Evolutionary conservation across 139 green algal genomes (phyloP), one percentile per base, ranked within the genome.

Genomic region (Micromonas commoda): DNA sequence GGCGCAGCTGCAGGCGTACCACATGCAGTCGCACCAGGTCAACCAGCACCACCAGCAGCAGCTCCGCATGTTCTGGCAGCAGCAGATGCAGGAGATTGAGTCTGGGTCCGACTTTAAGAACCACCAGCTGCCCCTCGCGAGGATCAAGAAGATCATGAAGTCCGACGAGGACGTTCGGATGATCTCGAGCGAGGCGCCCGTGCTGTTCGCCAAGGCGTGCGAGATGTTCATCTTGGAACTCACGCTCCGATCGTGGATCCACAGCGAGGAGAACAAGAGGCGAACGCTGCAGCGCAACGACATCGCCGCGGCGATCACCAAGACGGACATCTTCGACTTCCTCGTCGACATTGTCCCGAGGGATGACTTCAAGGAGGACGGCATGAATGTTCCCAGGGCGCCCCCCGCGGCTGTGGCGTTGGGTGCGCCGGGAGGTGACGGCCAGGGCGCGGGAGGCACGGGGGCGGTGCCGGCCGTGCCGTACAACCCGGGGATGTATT

Each of bases 111-210:
- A 97, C 24, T 98, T 97, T 81, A 98, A 98, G 79, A 96, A 92
- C 64, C 92, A 97, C 75, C 90, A 96, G 83, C 86, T 99, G 54
- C 96, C 96, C 5, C 85, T 99, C n/a, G 96, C 96, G 0, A 81
- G 96, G 6, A 99, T 99, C 26, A 99, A 99, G 81, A 99, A 99
- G 89, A 99, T 99, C 60, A 99, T 99, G 96, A 99, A 99, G 83
- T 94, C 88, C 16, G 81, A 82, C 53, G 94, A 98, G 83, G 93
- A 97, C 77, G 93, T 98, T 65, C 77, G 77, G 5, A 89, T 89
- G 85, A 89, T 89, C 54, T 86, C 77, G 70, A 92, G 94, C 23
- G 96, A 99, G 76, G 96, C 96, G 0, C 96, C 96, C 0, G 93
- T 98, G 6, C 82, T 99, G 19, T 99, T 99, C 84, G 92, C 93